phyloP scores from a whole-genome alignment of 768 basidiomycete genomes.

The Tricholoma saponaceum region DNA sequence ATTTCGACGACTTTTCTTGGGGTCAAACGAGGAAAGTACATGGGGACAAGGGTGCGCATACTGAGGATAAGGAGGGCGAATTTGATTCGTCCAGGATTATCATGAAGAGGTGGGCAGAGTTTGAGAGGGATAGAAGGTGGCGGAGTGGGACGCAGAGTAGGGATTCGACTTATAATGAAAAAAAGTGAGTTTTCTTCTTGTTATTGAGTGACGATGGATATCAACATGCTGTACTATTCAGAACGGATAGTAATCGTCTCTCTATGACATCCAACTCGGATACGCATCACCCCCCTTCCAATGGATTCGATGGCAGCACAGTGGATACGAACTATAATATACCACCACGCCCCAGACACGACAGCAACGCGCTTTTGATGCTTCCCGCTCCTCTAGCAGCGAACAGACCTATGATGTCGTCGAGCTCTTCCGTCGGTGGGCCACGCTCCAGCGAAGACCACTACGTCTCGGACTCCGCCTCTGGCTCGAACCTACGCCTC shows the following conservation, averaged over 20 bases:
- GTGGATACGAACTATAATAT: conserved; percentile 46
- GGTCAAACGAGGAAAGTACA: conserved; percentile 86
- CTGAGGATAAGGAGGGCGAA: conserved; percentile 94
- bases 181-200: conserved; percentile 50
- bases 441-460: conserved; percentile 48
- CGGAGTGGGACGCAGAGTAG: conserved; percentile 82
- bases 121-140: conserved; percentile 94
- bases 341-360: conserved; percentile 56
- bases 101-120: conserved; percentile 99
- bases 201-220: not conserved
- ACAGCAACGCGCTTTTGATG: conserved; percentile 68
- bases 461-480: conserved; percentile 36
- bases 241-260: conserved; percentile 51
- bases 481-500: conserved; percentile 38
- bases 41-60: conserved; percentile 65
- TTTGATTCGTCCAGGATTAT: conserved; percentile 96
- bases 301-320: conserved; percentile 54
- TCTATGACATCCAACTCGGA: conserved; percentile 80
- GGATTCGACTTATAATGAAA: conserved; percentile 72
- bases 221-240: conserved; percentile 3
- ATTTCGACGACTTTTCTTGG: conserved; percentile 98
- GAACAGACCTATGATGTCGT: conserved; percentile 48
- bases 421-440: conserved; percentile 40
- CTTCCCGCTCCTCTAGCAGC: conserved; percentile 72
- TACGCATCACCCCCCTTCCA: conserved; percentile 48